phyloP scores from a whole-genome alignment of 495 filamentous ascomycete species.

The Penicillium mononematosum region DNA sequence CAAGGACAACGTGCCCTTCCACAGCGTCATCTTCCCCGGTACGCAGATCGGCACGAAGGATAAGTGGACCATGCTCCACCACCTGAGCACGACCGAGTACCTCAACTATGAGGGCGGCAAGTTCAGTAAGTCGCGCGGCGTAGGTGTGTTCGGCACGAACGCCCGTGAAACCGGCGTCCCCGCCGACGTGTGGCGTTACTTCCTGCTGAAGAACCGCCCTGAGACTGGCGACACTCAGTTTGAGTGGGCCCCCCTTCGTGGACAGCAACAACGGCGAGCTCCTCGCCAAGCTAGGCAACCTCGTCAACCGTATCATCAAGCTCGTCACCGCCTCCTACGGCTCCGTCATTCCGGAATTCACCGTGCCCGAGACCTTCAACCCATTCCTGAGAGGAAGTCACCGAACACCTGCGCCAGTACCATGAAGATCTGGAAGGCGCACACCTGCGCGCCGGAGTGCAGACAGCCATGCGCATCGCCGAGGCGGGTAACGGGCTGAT shows the following conservation, averaged over 20 bases:
- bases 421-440: constrained; percentile 70
- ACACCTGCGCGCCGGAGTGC: constrained; percentile 70
- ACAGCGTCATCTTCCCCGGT: constrained; percentile 88
- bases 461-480: constrained; percentile 68
- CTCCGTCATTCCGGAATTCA: constrained; percentile 67
- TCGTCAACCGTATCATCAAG: constrained; percentile 91
- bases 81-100: constrained; percentile 89
- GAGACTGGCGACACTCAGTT: constrained; percentile 90
- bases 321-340: constrained; percentile 76
- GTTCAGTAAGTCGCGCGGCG: constrained; percentile 86
- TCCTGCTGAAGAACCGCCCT: constrained; percentile 81
- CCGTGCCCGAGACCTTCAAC: constrained; percentile 43
- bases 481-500: constrained; percentile 77
- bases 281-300: constrained; percentile 87
- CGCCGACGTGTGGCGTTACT: constrained; percentile 90
- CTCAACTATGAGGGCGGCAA: constrained; percentile 95
- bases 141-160: constrained; percentile 89
- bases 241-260: constrained; percentile 81
- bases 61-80: constrained; percentile 88
- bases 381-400: constrained; percentile 54
- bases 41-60: constrained; percentile 80
- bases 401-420: constrained; percentile 63
- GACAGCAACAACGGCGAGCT: constrained; percentile 87
- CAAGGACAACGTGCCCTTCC: constrained; percentile 95
- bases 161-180: constrained; percentile 86